Evolutionary conservation across 306 rosid species (phyloP).

Genomic region (Arachis stenosperma): DNA sequence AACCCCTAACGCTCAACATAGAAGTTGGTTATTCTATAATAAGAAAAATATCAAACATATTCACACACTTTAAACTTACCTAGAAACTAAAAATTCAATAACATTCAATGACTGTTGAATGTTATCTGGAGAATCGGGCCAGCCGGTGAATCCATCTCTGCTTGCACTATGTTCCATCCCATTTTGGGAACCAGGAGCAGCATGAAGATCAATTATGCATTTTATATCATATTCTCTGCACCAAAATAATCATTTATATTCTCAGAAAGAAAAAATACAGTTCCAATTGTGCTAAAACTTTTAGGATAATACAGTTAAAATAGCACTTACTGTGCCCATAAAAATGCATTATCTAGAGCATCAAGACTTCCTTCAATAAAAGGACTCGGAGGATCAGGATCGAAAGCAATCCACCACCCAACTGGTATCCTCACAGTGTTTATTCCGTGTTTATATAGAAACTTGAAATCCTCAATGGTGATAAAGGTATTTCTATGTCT

Average conservation of each 20-base stretch:
- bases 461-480: conserved; percentile 71
- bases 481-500: conserved; percentile 85
- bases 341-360: conserved; percentile 90
- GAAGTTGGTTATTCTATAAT: background rate
- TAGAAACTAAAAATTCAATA: conserved; percentile 78
- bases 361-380: conserved; percentile 86
- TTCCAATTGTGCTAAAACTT: conserved; percentile 25
- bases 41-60: conserved; percentile 22
- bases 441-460: conserved; percentile 83
- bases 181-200: conserved; percentile 93
- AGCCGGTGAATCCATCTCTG: conserved; percentile 78
- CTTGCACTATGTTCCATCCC: conserved; percentile 96
- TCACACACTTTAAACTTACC: conserved; percentile 52
- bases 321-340: conserved; percentile 91
- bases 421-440: conserved; percentile 96
- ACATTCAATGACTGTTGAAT: conserved; percentile 71
- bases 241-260: conserved; percentile 33
- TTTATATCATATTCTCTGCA: conserved; percentile 72
- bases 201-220: conserved; percentile 95
- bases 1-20: background rate
- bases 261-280: conserved; percentile 34
- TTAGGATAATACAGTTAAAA: conserved; percentile 33
- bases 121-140: conserved; percentile 64
- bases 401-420: conserved; percentile 98
- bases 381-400: conserved; percentile 95